Percentiles rank a stretch among this genome's conserved stretches.
These are phyloP conservation scores for Zalaria obscura DNA, from an alignment of 2,329 filamentous ascomycete genomes.

Conservation along the genomic window DNA sequence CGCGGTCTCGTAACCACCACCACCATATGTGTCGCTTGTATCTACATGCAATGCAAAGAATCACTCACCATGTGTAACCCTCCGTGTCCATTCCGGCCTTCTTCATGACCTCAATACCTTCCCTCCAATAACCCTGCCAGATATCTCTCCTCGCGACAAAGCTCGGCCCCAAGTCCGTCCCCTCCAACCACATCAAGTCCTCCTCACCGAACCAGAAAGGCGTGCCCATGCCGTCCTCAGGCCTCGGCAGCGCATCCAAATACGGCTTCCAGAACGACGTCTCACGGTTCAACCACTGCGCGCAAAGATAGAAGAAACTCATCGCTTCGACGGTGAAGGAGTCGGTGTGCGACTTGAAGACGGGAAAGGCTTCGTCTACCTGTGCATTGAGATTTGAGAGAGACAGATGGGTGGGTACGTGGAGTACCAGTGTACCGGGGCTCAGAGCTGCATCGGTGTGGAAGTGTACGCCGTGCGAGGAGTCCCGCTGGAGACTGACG, in stretches of 20 bases:
- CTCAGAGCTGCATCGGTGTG: conserved; percentile 8
- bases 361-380: conserved; percentile 18
- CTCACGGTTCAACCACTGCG: conserved; percentile 17
- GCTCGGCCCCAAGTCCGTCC: conserved; percentile 20
- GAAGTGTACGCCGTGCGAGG: conserved; percentile 13
- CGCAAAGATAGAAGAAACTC: conserved; percentile 21
- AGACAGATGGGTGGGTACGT: conserved; percentile 17
- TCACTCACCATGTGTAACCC: conserved; percentile 27
- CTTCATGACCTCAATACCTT: conserved; percentile 17
- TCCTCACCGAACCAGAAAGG: conserved; percentile 20
- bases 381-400: conserved; percentile 22
- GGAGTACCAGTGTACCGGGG: conserved; percentile 10
- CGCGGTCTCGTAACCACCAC: no score
- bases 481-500: conserved; percentile 11
- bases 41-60: no score
- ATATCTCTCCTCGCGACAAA: conserved; percentile 15
- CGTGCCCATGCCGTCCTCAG: conserved; percentile 15
- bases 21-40: no score
- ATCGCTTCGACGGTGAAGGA: conserved; percentile 16
- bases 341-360: conserved; percentile 13
- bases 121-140: conserved; percentile 23
- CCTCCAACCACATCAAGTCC: conserved; percentile 18
- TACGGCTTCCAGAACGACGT: conserved; percentile 23
- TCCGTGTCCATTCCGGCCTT: conserved; percentile 15
- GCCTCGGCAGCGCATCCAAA: conserved; percentile 18